Conservation (phyloP, 2,329 filamentous ascomycete genomes). For the Hortaea werneckii region DNA sequence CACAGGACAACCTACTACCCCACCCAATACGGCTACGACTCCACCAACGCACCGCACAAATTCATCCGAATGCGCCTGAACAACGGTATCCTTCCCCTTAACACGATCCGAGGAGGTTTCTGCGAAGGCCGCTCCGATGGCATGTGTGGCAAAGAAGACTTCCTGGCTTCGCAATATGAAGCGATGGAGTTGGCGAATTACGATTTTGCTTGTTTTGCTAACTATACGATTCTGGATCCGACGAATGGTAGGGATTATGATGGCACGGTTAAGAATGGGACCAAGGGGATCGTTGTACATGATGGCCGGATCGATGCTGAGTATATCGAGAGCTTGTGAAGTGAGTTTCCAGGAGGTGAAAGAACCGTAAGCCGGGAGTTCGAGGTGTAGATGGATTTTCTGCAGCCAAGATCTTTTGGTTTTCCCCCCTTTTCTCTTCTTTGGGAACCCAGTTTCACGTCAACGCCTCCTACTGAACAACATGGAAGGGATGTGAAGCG, state of each 20-base stretch:
- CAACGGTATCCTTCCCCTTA: conserved; percentile 39
- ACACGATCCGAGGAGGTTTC: conserved; percentile 37
- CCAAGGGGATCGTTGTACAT: conserved; percentile 12
- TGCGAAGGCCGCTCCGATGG: conserved; percentile 37
- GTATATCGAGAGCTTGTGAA: conserved; percentile 1
- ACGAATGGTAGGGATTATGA: conserved; percentile 35
- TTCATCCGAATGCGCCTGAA: conserved; percentile 43
- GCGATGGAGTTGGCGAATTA: conserved; percentile 35
- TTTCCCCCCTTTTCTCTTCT: too few species aligned
- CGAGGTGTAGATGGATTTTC: too few species aligned
- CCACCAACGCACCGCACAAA: conserved; percentile 33
- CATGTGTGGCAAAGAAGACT: conserved; percentile 34
- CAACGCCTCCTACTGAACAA: too few species aligned
- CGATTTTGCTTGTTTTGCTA: conserved; percentile 39
- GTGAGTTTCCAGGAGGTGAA: too few species aligned
- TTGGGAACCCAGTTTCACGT: too few species aligned
- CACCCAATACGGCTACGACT: conserved; percentile 36
- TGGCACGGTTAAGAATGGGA: conserved; percentile 18
- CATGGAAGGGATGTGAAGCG: too few species aligned
- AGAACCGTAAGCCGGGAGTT: too few species aligned
- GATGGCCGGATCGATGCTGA: conserved; percentile 14
- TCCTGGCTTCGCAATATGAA: conserved; percentile 33
- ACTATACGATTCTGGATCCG: conserved; percentile 34
- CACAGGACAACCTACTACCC: conserved; percentile 34
- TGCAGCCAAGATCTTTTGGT: too few species aligned